Evolutionary conservation across 2,329 filamentous ascomycete species (phyloP).

Genomic region (Chrysoporthe cubensis): DNA sequence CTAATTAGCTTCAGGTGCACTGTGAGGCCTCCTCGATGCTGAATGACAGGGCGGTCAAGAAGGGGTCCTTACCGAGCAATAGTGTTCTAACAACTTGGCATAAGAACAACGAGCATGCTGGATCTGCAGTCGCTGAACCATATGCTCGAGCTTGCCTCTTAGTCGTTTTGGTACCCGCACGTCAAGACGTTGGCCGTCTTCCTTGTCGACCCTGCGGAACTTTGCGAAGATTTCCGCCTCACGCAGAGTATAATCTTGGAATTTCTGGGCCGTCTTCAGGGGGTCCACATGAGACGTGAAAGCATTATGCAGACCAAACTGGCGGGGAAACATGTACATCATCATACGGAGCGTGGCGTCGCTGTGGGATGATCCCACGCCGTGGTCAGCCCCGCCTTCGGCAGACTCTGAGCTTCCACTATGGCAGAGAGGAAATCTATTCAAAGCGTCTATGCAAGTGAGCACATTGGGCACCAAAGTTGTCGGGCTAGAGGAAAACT

Average conservation of each 20-base stretch:
- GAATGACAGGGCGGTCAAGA: not conserved
- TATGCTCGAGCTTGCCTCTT: constrained; percentile 59
- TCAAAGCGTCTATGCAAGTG: constrained; percentile 70
- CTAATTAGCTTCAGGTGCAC: constrained; percentile 4
- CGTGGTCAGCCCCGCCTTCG: not conserved
- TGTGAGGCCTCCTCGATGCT: constrained; percentile 13
- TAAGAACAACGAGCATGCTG: constrained; percentile 80
- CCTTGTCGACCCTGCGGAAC: constrained; percentile 37
- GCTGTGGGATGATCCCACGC: constrained; percentile 39
- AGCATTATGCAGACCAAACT: constrained; percentile 91
- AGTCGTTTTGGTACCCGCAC: constrained; percentile 66
- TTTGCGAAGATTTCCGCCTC: constrained; percentile 74
- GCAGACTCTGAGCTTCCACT: constrained; percentile 20
- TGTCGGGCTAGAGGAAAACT: constrained; percentile 38
- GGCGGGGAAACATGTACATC: constrained; percentile 92
- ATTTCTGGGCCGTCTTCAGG: constrained; percentile 69
- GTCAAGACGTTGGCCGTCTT: constrained; percentile 30
- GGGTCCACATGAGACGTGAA: constrained; percentile 73
- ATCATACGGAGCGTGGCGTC: constrained; percentile 70
- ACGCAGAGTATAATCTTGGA: constrained; percentile 84
- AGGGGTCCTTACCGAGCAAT: constrained; percentile 68
- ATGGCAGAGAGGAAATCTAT: constrained; percentile 59
- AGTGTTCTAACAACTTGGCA: constrained; percentile 73
- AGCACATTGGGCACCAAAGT: not conserved
- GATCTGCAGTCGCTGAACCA: constrained; percentile 71